Conservation (phyloP, 768 basidiomycete species). For the Boletus speciosus region DNA sequence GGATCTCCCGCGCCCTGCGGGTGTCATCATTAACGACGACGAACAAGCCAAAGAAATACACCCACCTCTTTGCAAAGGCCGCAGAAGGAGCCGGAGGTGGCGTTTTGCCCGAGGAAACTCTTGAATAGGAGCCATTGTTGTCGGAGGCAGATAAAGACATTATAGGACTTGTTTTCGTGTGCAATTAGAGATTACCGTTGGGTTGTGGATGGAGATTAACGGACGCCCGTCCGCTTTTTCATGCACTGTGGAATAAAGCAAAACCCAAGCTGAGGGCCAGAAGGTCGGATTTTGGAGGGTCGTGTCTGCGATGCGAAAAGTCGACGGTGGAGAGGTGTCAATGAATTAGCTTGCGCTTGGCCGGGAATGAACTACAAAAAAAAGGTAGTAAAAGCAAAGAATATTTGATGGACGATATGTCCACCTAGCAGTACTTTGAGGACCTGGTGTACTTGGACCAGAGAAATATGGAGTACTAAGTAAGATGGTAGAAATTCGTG, state of each 20-base stretch:
- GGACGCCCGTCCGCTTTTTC: conserved; percentile 31
- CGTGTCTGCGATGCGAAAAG: conserved; percentile 30
- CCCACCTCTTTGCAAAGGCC: conserved; percentile 82
- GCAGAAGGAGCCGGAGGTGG: conserved; percentile 89
- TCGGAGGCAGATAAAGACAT: conserved; percentile 90
- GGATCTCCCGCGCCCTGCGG: conserved; percentile 77
- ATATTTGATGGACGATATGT: conserved; percentile 30
- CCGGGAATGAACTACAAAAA: conserved; percentile 22
- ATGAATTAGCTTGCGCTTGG: conserved; percentile 33
- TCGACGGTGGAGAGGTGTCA: conserved; percentile 20
- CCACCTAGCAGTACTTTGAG: conserved; percentile 33
- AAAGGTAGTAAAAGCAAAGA: conserved; percentile 26
- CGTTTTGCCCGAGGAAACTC: conserved; percentile 83
- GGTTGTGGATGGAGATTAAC: conserved; percentile 36
- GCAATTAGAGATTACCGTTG: conserved; percentile 78
- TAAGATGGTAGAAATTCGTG: conserved; percentile 34
- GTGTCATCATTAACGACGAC: conserved; percentile 13
- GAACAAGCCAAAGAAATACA: conserved; percentile 13
- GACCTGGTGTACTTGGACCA: conserved; percentile 34
- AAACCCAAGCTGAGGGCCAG: conserved; percentile 16
- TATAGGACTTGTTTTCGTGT: conserved; percentile 56
- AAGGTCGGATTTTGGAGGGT: conserved; percentile 18
- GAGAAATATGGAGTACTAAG: conserved; percentile 37
- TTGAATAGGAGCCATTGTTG: conserved; percentile 77
- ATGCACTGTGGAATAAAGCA: conserved; percentile 28